Conservation (phyloP, 1,284 basidiomycete species). For the Heterobasidion parviporum region DNA sequence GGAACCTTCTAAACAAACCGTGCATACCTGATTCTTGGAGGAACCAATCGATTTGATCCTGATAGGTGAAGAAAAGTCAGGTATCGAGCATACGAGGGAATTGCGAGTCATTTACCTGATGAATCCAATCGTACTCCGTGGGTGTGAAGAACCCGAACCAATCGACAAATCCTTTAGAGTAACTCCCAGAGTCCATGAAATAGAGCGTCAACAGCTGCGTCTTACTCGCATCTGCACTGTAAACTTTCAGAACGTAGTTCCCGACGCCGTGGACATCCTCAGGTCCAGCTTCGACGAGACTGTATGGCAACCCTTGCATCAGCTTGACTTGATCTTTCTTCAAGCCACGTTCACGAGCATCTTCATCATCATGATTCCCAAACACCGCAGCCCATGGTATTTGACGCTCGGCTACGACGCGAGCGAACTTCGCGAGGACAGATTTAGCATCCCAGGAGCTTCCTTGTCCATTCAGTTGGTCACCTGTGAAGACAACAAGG, state of each 20-base stretch:
- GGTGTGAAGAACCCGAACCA: constrained; percentile 54
- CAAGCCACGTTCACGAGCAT: constrained; percentile 37
- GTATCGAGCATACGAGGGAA: background rate
- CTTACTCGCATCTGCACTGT: constrained; percentile 75
- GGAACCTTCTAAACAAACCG: background rate
- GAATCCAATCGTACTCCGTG: constrained; percentile 79
- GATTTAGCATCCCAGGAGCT: constrained; percentile 84
- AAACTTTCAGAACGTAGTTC: constrained; percentile 76
- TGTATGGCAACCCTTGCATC: constrained; percentile 80
- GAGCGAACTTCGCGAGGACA: constrained; percentile 83
- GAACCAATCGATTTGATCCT: constrained; percentile 86
- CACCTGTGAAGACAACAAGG: constrained; percentile 82
- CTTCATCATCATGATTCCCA: constrained; percentile 87
- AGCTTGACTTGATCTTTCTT: constrained; percentile 51
- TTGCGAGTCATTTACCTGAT: constrained; percentile 30
- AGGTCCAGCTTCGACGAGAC: constrained; percentile 73
- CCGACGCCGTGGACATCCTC: constrained; percentile 78
- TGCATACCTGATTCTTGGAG: constrained; percentile 59
- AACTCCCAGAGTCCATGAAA: constrained; percentile 87
- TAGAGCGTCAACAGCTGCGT: constrained; percentile 86
- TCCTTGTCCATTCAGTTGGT: constrained; percentile 82
- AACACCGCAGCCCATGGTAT: constrained; percentile 90
- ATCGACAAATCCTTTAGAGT: constrained; percentile 50
- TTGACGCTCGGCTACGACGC: constrained; percentile 62
- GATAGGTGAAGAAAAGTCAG: background rate